Percentiles rank a stretch among this genome's conserved stretches.
Conservation (phyloP, 129 eudicot genomes). For the Arctium lappa region DNA sequence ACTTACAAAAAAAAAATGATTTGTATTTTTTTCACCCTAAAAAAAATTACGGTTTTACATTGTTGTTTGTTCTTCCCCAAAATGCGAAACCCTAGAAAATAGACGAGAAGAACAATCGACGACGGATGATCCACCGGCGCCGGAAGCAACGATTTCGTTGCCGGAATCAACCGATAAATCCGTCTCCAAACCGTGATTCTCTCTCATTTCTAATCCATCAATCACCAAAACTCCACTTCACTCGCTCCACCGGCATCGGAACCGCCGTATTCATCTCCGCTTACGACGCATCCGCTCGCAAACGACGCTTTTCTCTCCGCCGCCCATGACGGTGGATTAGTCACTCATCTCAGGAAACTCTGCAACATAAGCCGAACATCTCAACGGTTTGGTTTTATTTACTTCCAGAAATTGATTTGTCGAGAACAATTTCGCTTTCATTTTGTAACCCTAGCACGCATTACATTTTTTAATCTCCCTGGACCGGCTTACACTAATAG, state of each 20-base stretch:
- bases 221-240: conserved; percentile 2
- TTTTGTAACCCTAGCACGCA: conserved; percentile 17
- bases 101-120: not conserved
- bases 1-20: too few relatives aligned
- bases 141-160: not conserved
- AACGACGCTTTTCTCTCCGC: not conserved
- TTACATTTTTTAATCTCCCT: not conserved
- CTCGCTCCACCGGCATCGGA: not conserved
- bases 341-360: conserved; percentile 15
- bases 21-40: too few relatives aligned
- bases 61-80: too few relatives aligned
- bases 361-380: not conserved
- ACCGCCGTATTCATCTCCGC: not conserved
- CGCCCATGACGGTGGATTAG: not conserved
- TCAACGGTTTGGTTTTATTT: conserved; percentile 9
- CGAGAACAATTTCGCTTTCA: conserved; percentile 9
- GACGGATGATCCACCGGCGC: not conserved
- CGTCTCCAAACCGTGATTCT: not conserved
- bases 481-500: not conserved
- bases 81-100: not conserved
- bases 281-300: not conserved
- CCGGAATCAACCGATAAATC: not conserved
- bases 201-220: conserved; percentile 1
- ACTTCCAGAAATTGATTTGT: not conserved
- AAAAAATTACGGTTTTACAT: too few relatives aligned